Evolutionary conservation across 2,329 filamentous ascomycete species (phyloP).

Genomic region (Bipolaris victoriae): DNA sequence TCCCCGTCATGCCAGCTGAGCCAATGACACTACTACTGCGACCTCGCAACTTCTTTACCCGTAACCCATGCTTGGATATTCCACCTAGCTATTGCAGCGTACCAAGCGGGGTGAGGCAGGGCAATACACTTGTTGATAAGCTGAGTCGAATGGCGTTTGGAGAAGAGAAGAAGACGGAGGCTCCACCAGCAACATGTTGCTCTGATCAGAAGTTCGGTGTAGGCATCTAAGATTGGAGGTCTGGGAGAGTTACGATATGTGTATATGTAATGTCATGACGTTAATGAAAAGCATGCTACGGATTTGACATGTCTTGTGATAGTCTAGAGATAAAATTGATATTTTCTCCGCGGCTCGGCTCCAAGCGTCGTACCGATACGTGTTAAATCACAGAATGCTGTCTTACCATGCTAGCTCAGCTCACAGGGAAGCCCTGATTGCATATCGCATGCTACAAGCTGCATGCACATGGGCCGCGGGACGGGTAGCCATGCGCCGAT

Average conservation of each 20-base stretch:
- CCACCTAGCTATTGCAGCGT: constrained; percentile 76
- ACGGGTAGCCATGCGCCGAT: background rate
- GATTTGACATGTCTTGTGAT: background rate
- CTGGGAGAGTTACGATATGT: background rate
- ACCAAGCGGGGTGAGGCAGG: constrained; percentile 69
- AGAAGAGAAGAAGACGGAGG: constrained; percentile 33
- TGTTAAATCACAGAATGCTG: background rate
- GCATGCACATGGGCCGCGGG: background rate
- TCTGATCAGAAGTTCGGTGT: constrained; percentile 28
- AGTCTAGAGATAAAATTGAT: background rate
- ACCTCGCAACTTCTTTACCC: constrained; percentile 81
- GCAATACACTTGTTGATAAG: constrained; percentile 56
- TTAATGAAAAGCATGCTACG: background rate
- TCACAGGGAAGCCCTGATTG: background rate
- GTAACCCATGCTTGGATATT: constrained; percentile 81
- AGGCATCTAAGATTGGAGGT: constrained; percentile 13
- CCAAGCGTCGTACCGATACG: background rate
- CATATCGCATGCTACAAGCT: background rate
- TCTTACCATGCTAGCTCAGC: background rate
- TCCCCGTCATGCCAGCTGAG: constrained; percentile 84
- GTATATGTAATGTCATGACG: background rate
- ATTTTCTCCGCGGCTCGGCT: background rate
- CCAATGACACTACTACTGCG: constrained; percentile 81
- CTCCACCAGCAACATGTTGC: constrained; percentile 22
- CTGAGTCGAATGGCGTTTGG: constrained; percentile 58